Evolutionary conservation across 1,284 basidiomycete species (phyloP), one percentile per base, ranked within the genome.

Genomic region (Trichosporon sp.): DNA sequence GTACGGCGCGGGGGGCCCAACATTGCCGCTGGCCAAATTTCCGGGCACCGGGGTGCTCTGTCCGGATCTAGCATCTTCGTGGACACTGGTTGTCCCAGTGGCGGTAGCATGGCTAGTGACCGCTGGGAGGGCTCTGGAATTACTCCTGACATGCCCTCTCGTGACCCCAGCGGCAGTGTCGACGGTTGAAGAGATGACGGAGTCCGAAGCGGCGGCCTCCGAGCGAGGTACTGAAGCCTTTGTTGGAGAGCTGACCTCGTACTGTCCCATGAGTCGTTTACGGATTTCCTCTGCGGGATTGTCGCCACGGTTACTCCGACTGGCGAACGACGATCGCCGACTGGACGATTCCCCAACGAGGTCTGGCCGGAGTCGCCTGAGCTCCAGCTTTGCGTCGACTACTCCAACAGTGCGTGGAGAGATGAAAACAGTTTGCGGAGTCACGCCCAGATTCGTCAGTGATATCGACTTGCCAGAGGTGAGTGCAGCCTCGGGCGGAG

Each of bases 401-500:
- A 68, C 60, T 7, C 73, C 74, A 16, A 79, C 63, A 0, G 75
- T 78, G 2, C 76, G 71, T 2, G 81, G 79, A 21, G 87, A 91
- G 70, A 99, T 84, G 80, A 99, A 98, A 23, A 99, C 90, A 0
- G 95, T 99, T 67, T 93, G 92, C 5, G 93, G 93, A 0, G 94
- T 91, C n/a, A 97, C 89, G 3, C 89, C 88, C 46, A 95, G 85
- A 74, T 91, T 86, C 9, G 86, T 84, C 72, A 89, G 88, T 4
- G 90, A 84, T 62, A 84, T 84, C 1, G 76, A 70, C 65, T 76
- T 76, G 16, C 73, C 73, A 3, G 65, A 65, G 1, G 72, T 69
- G 1, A 77, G 64, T 1, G 64, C 66, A 3, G 66, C 63, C 56
- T 78, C 75, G 0, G 72, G 64, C 3, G 65, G 56, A 7, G 49